Evolutionary conservation across 306 rosid species (phyloP), one percentile per base, ranked within the genome.

Genomic region (Corylus heterophylla): DNA sequence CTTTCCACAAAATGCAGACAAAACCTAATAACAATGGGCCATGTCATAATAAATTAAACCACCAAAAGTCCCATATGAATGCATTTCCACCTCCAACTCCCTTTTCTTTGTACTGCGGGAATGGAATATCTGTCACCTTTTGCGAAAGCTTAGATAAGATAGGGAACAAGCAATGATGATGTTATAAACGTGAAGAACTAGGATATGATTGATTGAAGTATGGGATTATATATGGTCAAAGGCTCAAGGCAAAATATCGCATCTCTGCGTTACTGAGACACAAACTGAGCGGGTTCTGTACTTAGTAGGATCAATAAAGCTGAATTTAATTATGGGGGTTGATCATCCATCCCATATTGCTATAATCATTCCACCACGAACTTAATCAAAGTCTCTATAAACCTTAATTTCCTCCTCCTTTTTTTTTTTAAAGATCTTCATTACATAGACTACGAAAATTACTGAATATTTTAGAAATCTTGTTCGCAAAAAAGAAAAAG

Each of bases 111-210:
- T 79, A 83, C 81, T 73, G 63, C 64, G 78, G 20, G 73, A 74
- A 78, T 79, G 87, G 91, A 89, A 87, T 89, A 88, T 87, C 84
- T 84, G 75, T 58, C 64, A 54, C 84, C 90, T 84, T 85, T 87
- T 55, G 84, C 79, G 83, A 89, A 89, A 86, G 83, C 81, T 85
- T 71, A 37, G 62, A 81, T 8, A 69, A 79, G 83, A 88, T 80
- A 85, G 75, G 67, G 59, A 63, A 81, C 31, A 67, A 31, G 86
- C 80, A 85, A 88, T 89, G 83, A 90, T 88, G 83, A 75, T 67
- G 39, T 50, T 45, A 31, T 73, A 56, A 75, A 85, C 79, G 78
- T 85, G 86, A 79, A 75, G 45, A 82, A 81, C 58, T 79, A 82
- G 14, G 25, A 80, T 47, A 42, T 74, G 49, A 81, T 81, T 74